These are phyloP conservation scores for Boletus sp. DNA, from an alignment of 1,284 basidiomycete genomes.

Conservation along the genomic window DNA sequence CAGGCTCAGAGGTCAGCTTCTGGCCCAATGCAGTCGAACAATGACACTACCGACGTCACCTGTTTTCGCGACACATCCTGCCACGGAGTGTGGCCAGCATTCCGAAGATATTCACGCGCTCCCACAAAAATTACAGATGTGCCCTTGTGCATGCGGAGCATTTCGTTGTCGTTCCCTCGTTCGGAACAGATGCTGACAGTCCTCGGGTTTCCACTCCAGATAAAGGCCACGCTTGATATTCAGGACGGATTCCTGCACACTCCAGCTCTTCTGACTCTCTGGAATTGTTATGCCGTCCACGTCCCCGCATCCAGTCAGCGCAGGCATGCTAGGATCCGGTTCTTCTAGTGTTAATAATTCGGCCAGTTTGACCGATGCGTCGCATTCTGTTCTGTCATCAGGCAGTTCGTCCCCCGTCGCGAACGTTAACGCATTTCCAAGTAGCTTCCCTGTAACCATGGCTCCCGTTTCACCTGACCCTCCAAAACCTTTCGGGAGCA, in stretches of 20 bases:
- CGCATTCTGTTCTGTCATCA: background rate
- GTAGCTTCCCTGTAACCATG: background rate
- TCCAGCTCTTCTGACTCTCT: background rate
- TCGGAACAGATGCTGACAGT: background rate
- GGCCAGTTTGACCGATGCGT: background rate
- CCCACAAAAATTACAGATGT: constrained; percentile 2
- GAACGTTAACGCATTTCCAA: background rate
- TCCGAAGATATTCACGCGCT: constrained; percentile 11
- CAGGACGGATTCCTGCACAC: constrained; percentile 1
- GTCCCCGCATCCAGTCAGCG: background rate
- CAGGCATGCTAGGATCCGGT: constrained; percentile 1
- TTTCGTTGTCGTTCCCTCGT: constrained; percentile 12
- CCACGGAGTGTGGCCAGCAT: background rate
- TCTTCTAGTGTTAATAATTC: background rate
- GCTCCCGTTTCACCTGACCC: background rate
- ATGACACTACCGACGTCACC: background rate
- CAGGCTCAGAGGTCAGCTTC: no score
- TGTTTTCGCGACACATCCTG: constrained; percentile 2
- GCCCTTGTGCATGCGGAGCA: constrained; percentile 7
- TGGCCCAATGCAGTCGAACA: background rate
- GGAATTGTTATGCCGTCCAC: background rate
- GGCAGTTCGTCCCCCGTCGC: background rate
- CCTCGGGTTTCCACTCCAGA: constrained; percentile 3
- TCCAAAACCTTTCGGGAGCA: background rate
- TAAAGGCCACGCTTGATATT: constrained; percentile 4